Evolutionary conservation across 148 eudicot genomes (phyloP).

Genomic region (Gaultheria prostrata): DNA sequence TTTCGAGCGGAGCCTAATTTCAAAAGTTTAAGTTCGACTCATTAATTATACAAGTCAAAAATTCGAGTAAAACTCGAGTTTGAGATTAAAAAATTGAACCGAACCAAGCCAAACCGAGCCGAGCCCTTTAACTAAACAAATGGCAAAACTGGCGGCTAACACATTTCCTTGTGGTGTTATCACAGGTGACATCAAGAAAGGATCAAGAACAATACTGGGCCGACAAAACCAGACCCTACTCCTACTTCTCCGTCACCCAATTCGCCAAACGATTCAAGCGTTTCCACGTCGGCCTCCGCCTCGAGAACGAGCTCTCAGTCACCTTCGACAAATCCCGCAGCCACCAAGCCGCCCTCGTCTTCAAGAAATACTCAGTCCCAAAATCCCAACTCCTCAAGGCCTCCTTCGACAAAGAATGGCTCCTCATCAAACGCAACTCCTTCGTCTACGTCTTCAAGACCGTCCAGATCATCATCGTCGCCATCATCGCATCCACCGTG

Average conservation of each 20-base stretch:
- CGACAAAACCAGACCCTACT: slow-evolving; percentile 46
- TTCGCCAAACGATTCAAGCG: slow-evolving; percentile 55
- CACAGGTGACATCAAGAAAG: slow-evolving; percentile 70
- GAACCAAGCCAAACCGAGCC: no score
- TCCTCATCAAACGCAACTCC: slow-evolving; percentile 65
- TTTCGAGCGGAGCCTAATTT: no score
- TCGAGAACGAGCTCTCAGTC: slow-evolving; percentile 65
- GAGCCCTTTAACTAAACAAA: no score
- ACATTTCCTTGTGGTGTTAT: background rate
- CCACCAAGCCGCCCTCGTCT: slow-evolving; percentile 63
- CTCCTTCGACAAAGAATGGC: slow-evolving; percentile 70
- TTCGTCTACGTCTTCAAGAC: slow-evolving; percentile 69
- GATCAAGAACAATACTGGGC: slow-evolving; percentile 84
- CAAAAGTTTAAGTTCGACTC: no score
- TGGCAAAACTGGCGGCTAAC: background rate
- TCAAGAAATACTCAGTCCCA: slow-evolving; percentile 48
- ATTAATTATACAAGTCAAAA: no score
- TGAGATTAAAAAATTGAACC: no score
- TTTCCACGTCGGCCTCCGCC: slow-evolving; percentile 66
- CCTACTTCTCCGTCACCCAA: slow-evolving; percentile 53
- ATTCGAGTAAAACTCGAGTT: no score
- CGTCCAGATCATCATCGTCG: slow-evolving; percentile 59
- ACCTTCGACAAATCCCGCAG: slow-evolving; percentile 52
- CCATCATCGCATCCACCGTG: slow-evolving; percentile 53
- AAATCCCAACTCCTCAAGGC: slow-evolving; percentile 61